Percentiles rank a stretch among this genome's conserved stretches.
phyloP scores from a whole-genome alignment of 345 rosid species.

The Trapa incisa region DNA sequence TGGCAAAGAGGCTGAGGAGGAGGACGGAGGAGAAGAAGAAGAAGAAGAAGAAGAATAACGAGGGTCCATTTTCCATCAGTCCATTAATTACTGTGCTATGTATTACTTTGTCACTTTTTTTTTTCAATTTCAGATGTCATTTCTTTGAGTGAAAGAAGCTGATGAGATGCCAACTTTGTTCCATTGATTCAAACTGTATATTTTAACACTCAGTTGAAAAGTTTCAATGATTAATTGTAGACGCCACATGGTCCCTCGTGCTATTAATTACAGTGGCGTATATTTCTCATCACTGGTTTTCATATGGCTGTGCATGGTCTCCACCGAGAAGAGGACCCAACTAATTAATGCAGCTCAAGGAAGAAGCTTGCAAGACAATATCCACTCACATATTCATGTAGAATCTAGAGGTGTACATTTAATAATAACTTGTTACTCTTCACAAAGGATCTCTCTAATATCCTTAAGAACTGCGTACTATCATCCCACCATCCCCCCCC shows the following conservation, averaged over 20 bases:
- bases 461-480: no score
- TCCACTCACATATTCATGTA: no score
- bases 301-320: no score
- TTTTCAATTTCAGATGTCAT: background rate
- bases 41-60: background rate
- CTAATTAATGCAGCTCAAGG: no score
- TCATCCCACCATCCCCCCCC: no score
- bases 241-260: background rate
- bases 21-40: background rate
- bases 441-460: no score
- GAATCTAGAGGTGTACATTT: no score
- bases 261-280: background rate
- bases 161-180: background rate
- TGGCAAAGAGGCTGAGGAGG: no score
- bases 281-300: no score
- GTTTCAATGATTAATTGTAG: background rate
- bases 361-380: no score
- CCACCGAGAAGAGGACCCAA: no score
- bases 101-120: background rate
- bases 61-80: background rate
- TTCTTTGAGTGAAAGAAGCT: background rate
- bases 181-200: background rate
- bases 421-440: no score
- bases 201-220: background rate
- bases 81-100: background rate